phyloP scores from a whole-genome alignment of 805 yeast genomes.

The Saturnispora kantuleensis region DNA sequence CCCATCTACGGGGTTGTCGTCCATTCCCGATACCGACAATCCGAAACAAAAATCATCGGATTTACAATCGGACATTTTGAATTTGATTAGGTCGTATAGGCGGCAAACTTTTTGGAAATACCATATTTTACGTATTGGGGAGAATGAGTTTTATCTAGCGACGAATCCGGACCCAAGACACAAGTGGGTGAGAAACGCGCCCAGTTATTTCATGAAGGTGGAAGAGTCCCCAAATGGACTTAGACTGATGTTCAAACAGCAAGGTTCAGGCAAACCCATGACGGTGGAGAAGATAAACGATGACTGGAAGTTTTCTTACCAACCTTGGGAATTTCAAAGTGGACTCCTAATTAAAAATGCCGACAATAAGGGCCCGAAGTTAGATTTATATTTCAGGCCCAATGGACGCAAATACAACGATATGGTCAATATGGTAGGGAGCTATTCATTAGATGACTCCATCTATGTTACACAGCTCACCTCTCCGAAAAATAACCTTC shows the following conservation, averaged over 20 bases:
- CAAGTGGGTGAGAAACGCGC: conserved; percentile 48
- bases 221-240: conserved; percentile 21
- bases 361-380: neutral
- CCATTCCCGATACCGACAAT: no score
- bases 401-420: no score
- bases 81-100: neutral
- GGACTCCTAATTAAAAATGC: conserved; percentile 8
- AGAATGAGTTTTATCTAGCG: conserved; percentile 44
- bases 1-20: no score
- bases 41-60: no score
- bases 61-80: neutral
- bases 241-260: conserved; percentile 23
- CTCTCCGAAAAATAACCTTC: conserved; percentile 11
- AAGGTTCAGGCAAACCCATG: conserved; percentile 11
- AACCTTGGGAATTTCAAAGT: conserved; percentile 11
- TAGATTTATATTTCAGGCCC: no score
- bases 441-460: conserved; percentile 14
- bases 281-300: conserved; percentile 22
- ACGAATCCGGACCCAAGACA: conserved; percentile 60
- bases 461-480: conserved; percentile 19
- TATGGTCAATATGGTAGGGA: conserved; percentile 5
- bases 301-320: conserved; percentile 10
- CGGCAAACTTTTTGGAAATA: conserved; percentile 42
- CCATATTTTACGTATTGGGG: conserved; percentile 46
- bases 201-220: conserved; percentile 47